Base-by-base conservation (phyloP, 495 filamentous ascomycete species). In the Paragyromitra xinjiangensis region DNA sequence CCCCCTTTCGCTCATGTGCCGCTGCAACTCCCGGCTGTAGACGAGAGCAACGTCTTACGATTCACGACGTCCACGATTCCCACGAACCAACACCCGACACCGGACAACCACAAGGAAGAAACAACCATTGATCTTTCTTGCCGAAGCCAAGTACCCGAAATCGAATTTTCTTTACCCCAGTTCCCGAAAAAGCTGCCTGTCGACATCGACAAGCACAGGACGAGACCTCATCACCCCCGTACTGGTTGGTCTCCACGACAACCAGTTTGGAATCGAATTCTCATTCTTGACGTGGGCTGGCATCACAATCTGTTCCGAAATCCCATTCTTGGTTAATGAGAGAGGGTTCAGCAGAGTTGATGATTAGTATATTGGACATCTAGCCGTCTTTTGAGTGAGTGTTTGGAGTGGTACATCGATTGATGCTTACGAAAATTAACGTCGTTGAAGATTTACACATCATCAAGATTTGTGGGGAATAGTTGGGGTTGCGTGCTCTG, bases 1-100 rank as follows among this genome's bases (percentile, higher is more conserved):
- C 9, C 56, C 42, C 64, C 51, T 67, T 69, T 74, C 24, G 66
- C 64, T 50, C 71, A 74, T 69, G 71, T 74, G 53, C 55, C 64
- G 44, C 64, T 68, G 51, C 51, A 45, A 69, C 64, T 66, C 24
- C 62, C 71, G 71, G 64, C 42, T 74, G 51, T 74, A 66, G 39
- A 65, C 62, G 64, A 74, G 64, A 61, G 40, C 64, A 74, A 76
- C 73, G 50, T 56, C 73, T 53, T 73, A 65, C 61, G 29, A 59
- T 72, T 65, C 68, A 72, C 73, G 48, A 76, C 68, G 71, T 48
- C 71, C 53, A 75, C 56, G 44, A 66, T 39, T 37, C 53, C 53
- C 22, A 45, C 67, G 51, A 56, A 40, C 58, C 45, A 71, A 48
- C 66, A 63, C 40, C 61, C 37, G 61, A 73, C 22, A 73, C 61